Percentiles rank a stretch among this genome's conserved stretches.
Conservation (phyloP, 2,329 filamentous ascomycete genomes). For the Pseudogymnoascus sp. region DNA sequence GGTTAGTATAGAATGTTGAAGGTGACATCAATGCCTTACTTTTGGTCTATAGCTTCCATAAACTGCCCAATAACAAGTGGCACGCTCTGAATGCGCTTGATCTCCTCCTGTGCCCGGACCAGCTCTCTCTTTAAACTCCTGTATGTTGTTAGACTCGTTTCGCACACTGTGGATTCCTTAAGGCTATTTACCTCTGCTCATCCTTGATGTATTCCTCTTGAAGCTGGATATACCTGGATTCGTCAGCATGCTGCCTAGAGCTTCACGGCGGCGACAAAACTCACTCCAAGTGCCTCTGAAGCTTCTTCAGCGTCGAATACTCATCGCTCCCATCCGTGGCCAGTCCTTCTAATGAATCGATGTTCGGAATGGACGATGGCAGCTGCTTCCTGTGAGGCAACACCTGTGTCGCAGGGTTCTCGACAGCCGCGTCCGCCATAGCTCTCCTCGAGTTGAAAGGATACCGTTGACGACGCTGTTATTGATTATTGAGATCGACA, state of each 20-base stretch:
- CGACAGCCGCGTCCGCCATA: constrained; percentile 85
- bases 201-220: constrained; percentile 99
- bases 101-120: constrained; percentile 95
- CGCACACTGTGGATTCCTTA: not conserved
- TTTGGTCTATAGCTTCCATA: constrained; percentile 99
- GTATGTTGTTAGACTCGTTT: constrained; percentile 15
- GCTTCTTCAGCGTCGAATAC: constrained; percentile 91
- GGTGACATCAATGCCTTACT: constrained; percentile 46
- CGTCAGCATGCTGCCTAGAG: constrained; percentile 19
- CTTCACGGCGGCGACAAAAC: constrained; percentile 22
- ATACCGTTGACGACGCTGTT: not conserved
- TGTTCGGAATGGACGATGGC: constrained; percentile 74
- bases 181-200: constrained; percentile 68
- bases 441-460: not conserved
- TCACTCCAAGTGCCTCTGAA: constrained; percentile 92
- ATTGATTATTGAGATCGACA: not conserved
- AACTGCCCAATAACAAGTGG: constrained; percentile 97
- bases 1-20: constrained; percentile 14
- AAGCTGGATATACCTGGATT: constrained; percentile 74
- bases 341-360: constrained; percentile 82
- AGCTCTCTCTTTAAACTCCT: constrained; percentile 95
- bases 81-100: constrained; percentile 98
- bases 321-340: constrained; percentile 78
- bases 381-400: constrained; percentile 74
- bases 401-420: constrained; percentile 66